Base-by-base conservation (phyloP, 129 eudicot species). In the Flaveria sonorensis region DNA sequence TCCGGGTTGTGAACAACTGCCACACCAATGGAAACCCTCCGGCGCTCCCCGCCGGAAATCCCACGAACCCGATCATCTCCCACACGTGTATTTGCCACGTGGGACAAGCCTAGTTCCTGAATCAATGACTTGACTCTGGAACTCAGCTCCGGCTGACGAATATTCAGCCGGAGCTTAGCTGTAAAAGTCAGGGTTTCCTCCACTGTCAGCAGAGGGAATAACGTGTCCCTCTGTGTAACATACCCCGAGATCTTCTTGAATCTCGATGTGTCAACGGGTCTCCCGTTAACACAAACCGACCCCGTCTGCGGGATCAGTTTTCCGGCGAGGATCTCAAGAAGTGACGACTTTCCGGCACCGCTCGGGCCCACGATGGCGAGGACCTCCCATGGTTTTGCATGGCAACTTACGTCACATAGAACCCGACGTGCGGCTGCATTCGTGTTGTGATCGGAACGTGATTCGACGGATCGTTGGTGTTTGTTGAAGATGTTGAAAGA, bases 341-440 rank as follows among this genome's bases (percentile, higher is more conserved):
- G 78, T 5, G 97, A 86, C 10, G 99, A 95, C 23, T 95, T 95
- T 59, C 99, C 99, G 32, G 99, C 97, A 7, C 99, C 99, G 51
- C 99, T 95, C 0, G 99, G 99, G 0, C 99, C 99, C n/a, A 95
- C 96, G 12, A 95, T 91, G 45, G 99, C 99, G 0, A 95, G 89
- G 19, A 95, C 71, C 59, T 95, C 99, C 88, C 89, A 89, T 21
- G 97, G 96, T 61, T 95, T 95, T 4, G 99, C 99, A 39, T 81
- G 88, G 73, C 90, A 86, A 42, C 61, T 85, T 45, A 95, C 93
- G 30, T 89, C 87, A 18, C 84, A 89, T 4, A 95, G 88, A 10
- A 95, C 98, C 2, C 83, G 94, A 6, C 91, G 88, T 13, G 81
- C 68, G 16, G 78, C 51, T 0, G 79, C 73, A 36, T 65, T 60